These are phyloP conservation scores for Suillus subluteus DNA, from an alignment of 768 basidiomycete genomes.

Conservation along the genomic window DNA sequence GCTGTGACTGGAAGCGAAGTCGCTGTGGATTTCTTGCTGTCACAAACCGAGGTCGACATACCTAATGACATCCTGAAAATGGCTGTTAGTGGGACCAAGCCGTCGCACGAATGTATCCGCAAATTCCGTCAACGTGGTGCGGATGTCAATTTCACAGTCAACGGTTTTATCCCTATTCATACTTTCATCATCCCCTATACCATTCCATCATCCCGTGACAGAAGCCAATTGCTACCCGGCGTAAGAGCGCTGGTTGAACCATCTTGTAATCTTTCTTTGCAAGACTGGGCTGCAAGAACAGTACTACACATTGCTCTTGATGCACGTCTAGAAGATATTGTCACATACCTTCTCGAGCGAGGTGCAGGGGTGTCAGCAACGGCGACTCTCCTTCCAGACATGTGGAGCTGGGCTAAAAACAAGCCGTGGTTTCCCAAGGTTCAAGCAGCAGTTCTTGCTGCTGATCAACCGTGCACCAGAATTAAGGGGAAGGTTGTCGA, in stretches of 20 bases:
- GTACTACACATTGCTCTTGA: too few relatives aligned
- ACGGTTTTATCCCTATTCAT: neutral
- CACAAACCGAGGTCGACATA: neutral
- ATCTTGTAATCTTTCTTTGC: too few relatives aligned
- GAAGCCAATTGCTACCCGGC: neutral
- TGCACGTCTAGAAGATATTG: too few relatives aligned
- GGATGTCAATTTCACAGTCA: neutral
- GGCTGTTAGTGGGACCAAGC: neutral
- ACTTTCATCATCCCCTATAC: too few relatives aligned
- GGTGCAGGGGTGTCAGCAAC: neutral
- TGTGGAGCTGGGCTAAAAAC: neutral
- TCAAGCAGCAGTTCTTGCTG: neutral
- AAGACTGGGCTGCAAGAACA: too few relatives aligned
- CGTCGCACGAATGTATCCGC: neutral
- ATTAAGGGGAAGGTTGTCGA: neutral
- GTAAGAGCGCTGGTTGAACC: neutral
- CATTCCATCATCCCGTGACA: too few relatives aligned
- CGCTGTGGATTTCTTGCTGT: neutral
- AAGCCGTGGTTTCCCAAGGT: neutral
- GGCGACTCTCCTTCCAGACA: neutral
- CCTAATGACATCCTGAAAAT: neutral
- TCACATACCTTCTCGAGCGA: neutral
- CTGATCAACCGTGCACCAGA: neutral
- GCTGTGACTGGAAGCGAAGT: neutral
- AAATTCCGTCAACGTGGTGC: neutral